Conservation (phyloP, 2,329 filamentous ascomycete species). For the Botryotinia narcissicola region DNA sequence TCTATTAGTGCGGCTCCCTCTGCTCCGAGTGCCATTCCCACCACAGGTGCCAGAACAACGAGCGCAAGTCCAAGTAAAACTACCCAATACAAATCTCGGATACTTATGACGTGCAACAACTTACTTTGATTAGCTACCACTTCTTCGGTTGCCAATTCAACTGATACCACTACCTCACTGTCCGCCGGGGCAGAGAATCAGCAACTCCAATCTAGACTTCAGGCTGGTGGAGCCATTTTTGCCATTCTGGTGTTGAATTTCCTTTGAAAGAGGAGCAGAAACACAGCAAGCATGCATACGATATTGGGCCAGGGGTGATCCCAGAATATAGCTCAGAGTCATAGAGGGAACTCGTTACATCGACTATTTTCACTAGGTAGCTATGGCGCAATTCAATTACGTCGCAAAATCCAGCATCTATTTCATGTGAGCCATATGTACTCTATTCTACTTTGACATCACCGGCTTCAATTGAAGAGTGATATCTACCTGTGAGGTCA, state of each 20-base stretch:
- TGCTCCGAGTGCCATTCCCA: too few species aligned
- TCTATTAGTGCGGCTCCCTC: too few species aligned
- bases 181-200: not conserved
- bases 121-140: not conserved
- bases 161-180: not conserved
- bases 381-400: not conserved
- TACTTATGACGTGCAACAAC: not conserved
- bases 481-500: not conserved
- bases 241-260: not conserved
- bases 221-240: not conserved
- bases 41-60: too few species aligned
- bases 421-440: not conserved
- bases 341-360: not conserved
- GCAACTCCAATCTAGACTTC: not conserved
- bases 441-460: not conserved
- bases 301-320: not conserved
- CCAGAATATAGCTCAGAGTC: not conserved
- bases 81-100: not conserved
- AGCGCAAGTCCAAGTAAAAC: too few species aligned
- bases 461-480: not conserved
- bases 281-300: not conserved
- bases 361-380: not conserved
- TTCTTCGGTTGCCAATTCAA: not conserved
- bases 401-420: not conserved
- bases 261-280: not conserved